phyloP scores from a whole-genome alignment of 148 eudicot genomes.

The Chenopodium quinoa region DNA sequence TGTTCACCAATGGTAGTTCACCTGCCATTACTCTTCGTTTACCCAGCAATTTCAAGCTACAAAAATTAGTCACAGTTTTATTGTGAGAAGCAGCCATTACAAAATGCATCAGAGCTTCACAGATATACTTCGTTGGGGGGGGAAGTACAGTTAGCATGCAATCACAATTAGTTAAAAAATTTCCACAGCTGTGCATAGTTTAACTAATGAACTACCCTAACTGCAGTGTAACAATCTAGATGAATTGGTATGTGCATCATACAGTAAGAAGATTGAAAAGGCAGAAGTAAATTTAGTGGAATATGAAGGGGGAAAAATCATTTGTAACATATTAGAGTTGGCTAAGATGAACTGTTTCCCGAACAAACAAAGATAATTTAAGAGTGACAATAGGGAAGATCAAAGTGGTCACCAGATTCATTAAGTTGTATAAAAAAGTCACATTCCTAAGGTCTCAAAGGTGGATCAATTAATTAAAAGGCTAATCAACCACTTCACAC shows the following conservation, averaged over 20 bases:
- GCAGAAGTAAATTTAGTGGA: too few species aligned
- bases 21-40: constrained; percentile 54
- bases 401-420: neutral
- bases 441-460: neutral
- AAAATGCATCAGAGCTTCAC: neutral
- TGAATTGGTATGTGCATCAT: too few species aligned
- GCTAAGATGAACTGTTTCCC: neutral
- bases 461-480: neutral
- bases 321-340: neutral
- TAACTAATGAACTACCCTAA: too few species aligned
- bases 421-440: neutral
- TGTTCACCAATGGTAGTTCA: constrained; percentile 88
- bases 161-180: too few species aligned
- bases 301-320: too few species aligned
- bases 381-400: too few species aligned
- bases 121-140: too few species aligned
- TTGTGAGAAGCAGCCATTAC: neutral
- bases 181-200: too few species aligned
- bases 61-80: neutral
- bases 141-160: too few species aligned
- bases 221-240: too few species aligned
- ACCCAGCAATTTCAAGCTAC: constrained; percentile 72
- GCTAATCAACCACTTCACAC: neutral
- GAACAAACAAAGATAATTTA: neutral
- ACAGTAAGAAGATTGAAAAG: too few species aligned